Evolutionary conservation across 2,329 filamentous ascomycete genomes (phyloP).

Genomic region (Botryosphaeria dothidea): DNA sequence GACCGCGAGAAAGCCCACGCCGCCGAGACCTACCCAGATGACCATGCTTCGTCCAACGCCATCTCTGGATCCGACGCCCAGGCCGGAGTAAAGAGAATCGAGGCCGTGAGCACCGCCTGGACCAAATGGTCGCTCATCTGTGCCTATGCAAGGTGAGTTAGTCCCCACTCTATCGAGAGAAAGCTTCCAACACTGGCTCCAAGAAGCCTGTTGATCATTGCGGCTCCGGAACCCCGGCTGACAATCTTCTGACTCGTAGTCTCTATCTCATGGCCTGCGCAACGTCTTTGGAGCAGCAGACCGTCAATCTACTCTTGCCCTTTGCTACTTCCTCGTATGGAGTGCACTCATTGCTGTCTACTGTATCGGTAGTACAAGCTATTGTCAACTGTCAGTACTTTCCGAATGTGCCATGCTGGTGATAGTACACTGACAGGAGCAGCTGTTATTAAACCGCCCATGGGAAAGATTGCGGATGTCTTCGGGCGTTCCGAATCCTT

Average conservation of each 20-base stretch:
- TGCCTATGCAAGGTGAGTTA: constrained; percentile 46
- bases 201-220: not conserved
- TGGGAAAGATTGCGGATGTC: constrained; percentile 63
- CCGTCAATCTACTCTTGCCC: constrained; percentile 60
- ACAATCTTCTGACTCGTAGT: constrained; percentile 26
- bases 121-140: constrained; percentile 47
- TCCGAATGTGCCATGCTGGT: not conserved
- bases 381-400: constrained; percentile 57
- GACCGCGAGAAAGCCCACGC: not conserved
- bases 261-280: constrained; percentile 62
- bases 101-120: constrained; percentile 53
- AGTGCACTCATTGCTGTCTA: constrained; percentile 65
- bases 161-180: not conserved
- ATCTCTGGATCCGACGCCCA: not conserved
- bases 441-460: constrained; percentile 61
- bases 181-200: not conserved
- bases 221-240: constrained; percentile 8
- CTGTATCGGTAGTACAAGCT: constrained; percentile 63
- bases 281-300: constrained; percentile 67
- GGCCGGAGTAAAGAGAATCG: constrained; percentile 49
- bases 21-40: not conserved
- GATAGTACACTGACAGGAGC: not conserved
- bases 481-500: constrained; percentile 65
- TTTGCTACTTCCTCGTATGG: constrained; percentile 68
- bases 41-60: not conserved